A percentile compares a stretch with the other conserved stretches of the same genome.
These are phyloP conservation scores for Cordyceps cicadae DNA, from an alignment of 2,329 filamentous ascomycete species.

Conservation along the genomic window DNA sequence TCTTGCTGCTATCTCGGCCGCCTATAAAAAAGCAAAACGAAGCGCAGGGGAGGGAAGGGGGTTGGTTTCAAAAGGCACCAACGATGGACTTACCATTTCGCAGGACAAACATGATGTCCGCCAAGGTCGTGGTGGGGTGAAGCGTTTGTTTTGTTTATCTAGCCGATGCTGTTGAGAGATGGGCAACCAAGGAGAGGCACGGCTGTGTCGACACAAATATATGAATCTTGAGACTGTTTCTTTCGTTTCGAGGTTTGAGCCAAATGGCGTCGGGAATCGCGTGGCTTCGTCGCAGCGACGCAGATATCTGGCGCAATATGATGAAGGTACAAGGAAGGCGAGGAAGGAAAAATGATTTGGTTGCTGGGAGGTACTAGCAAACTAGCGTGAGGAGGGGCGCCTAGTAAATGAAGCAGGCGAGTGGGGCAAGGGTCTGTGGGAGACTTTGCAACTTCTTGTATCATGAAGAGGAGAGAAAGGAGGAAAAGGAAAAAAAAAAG, in stretches of 20 bases:
- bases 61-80: not conserved
- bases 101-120: conserved; percentile 30
- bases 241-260: not conserved
- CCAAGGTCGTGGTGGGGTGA: conserved; percentile 11
- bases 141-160: conserved; percentile 6
- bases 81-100: conserved; percentile 27
- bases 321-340: not conserved
- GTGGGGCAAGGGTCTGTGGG: not conserved
- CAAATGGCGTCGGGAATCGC: not conserved
- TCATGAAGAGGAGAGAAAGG: no score
- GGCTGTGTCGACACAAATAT: not conserved
- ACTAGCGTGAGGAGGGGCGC: not conserved
- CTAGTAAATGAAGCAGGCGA: no score
- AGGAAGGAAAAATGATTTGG: not conserved
- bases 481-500: no score
- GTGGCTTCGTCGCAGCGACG: not conserved
- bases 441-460: no score
- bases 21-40: not conserved
- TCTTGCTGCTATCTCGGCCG: not conserved
- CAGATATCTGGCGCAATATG: not conserved
- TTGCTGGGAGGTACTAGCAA: not conserved
- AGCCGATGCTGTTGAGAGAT: not conserved
- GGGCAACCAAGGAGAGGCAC: not conserved
- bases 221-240: not conserved
- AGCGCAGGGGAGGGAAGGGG: no score